These are phyloP conservation scores for Brassica cretica DNA, from an alignment of 345 rosid genomes.

Conservation along the genomic window DNA sequence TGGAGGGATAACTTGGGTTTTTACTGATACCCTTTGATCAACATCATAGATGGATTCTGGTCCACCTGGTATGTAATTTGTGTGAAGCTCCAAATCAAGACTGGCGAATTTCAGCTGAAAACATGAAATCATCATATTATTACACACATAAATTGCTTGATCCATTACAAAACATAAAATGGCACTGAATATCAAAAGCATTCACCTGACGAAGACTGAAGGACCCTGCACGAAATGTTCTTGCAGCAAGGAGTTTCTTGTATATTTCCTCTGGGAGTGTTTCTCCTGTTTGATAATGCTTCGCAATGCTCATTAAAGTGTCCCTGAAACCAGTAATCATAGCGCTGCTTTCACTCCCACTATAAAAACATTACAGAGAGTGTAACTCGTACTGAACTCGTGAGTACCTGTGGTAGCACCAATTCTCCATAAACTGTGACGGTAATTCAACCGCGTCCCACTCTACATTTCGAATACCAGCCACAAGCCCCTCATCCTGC, in stretches of 20 bases:
- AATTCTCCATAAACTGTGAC: conserved; percentile 98
- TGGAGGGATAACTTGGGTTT: conserved; percentile 82
- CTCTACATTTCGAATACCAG: conserved; percentile 88
- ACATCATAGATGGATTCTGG: conserved; percentile 78
- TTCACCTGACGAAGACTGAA: conserved; percentile 92
- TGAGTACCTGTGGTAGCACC: conserved; percentile 93
- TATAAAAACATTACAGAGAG: background rate
- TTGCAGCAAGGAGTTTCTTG: conserved; percentile 85
- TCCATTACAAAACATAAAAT: background rate
- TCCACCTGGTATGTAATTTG: conserved; percentile 69
- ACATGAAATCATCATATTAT: background rate
- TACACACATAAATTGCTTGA: conserved; percentile 5
- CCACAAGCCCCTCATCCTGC: conserved; percentile 88
- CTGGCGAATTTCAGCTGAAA: conserved; percentile 75
- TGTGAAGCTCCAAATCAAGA: conserved; percentile 83
- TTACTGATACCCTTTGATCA: conserved; percentile 63
- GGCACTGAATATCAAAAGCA: conserved; percentile 4
- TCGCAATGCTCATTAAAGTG: conserved; percentile 93
- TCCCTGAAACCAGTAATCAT: conserved; percentile 50
- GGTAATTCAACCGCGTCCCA: conserved; percentile 99
- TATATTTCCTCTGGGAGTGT: conserved; percentile 83
- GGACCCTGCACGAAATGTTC: conserved; percentile 92
- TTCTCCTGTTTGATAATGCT: conserved; percentile 87
- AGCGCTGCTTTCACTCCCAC: conserved; percentile 1
- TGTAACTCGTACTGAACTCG: background rate